Conservation (phyloP, 345 rosid genomes). For the Cardamine chenopodiifolia region DNA sequence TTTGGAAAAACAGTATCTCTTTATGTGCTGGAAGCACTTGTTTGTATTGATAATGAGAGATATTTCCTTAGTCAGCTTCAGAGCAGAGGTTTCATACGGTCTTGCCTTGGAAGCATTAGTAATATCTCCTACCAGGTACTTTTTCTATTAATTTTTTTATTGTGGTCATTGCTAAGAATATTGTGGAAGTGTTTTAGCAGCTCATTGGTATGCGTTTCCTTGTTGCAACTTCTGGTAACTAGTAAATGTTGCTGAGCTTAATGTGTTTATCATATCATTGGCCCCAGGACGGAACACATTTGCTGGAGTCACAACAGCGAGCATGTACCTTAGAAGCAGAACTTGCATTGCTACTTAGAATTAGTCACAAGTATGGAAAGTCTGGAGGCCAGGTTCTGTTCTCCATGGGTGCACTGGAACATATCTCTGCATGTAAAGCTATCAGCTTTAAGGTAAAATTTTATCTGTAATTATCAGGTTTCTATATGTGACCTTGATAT, state of each 20-base stretch:
- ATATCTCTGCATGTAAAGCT: slow-evolving; percentile 74
- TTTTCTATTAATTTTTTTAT: slow-evolving; percentile 13
- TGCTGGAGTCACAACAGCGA: slow-evolving; percentile 77
- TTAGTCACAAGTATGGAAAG: slow-evolving; percentile 89
- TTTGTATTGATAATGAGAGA: slow-evolving; percentile 83
- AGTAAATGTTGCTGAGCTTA: neutral
- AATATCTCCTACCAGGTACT: slow-evolving; percentile 69
- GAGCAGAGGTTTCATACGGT: slow-evolving; percentile 85
- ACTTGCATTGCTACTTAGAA: slow-evolving; percentile 76
- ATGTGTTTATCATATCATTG: slow-evolving; percentile 9
- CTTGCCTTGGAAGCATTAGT: slow-evolving; percentile 72
- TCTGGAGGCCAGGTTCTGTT: slow-evolving; percentile 89
- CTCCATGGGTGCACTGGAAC: slow-evolving; percentile 92
- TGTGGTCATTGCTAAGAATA: neutral
- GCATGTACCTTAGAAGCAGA: slow-evolving; percentile 88
- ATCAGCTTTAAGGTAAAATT: slow-evolving; percentile 63
- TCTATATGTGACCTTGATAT: slow-evolving; percentile 21
- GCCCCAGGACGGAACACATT: slow-evolving; percentile 67
- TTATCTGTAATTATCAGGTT: slow-evolving; percentile 9
- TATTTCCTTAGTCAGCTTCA: slow-evolving; percentile 90
- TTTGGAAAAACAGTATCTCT: slow-evolving; percentile 88
- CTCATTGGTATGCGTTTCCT: neutral
- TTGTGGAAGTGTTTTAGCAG: neutral
- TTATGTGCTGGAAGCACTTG: slow-evolving; percentile 83
- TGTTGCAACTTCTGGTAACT: slow-evolving; percentile 14